phyloP scores from a whole-genome alignment of 345 rosid genomes.

The Gossypium anomalum region DNA sequence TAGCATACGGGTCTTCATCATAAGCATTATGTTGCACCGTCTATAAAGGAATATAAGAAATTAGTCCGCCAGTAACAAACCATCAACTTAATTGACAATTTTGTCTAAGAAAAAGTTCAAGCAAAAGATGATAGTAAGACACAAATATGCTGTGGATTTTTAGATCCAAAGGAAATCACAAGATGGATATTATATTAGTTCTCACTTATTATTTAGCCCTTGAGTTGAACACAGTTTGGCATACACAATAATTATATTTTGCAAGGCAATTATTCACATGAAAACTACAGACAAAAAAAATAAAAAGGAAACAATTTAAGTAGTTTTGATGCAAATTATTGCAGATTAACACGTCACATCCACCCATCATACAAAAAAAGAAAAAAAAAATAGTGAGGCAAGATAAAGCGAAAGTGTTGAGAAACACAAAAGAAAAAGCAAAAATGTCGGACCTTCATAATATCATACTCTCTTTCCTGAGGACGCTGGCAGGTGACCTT shows the following conservation, averaged over 20 bases:
- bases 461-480: constrained; percentile 68
- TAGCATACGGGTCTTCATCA: constrained; percentile 68
- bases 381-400: neutral
- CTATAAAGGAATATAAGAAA: constrained; percentile 28
- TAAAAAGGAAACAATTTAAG: neutral
- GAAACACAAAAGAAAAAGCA: neutral
- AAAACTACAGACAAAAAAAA: neutral
- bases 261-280: neutral
- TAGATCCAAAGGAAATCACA: neutral
- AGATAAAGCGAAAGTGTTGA: neutral
- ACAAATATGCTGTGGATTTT: neutral
- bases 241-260: neutral
- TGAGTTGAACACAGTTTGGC: neutral
- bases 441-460: constrained; percentile 46
- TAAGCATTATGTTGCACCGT: constrained; percentile 80
- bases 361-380: neutral
- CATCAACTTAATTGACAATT: neutral
- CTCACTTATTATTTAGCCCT: neutral
- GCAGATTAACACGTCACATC: neutral
- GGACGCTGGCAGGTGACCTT: constrained; percentile 97
- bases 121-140: neutral
- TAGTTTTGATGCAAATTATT: neutral
- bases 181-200: neutral
- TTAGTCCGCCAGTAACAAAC: neutral
- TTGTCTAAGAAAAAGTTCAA: neutral